phyloP scores from a whole-genome alignment of 176 grass and related monocot genomes.

The Carex cristatella region DNA sequence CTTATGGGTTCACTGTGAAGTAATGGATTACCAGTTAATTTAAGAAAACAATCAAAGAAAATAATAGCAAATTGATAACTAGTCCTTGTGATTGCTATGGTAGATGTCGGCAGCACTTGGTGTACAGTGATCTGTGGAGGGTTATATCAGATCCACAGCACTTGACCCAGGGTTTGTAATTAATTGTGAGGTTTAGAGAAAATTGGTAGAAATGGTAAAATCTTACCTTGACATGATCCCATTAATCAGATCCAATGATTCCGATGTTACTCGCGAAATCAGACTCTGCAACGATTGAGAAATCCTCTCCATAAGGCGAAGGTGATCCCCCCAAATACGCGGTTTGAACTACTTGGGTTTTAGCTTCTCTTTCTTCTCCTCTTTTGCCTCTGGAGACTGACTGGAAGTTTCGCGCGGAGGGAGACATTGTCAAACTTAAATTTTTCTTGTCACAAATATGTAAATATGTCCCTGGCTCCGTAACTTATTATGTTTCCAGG shows the following conservation, averaged over 20 bases:
- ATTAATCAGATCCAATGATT: slow-evolving; percentile 21
- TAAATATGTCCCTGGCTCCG: not conserved
- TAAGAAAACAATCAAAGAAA: not conserved
- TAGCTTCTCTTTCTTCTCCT: not conserved
- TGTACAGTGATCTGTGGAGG: not conserved
- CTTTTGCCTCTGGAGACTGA: not conserved
- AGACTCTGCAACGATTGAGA: not conserved
- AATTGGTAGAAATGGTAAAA: not conserved
- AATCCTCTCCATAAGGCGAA: slow-evolving; percentile 9
- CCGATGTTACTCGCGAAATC: slow-evolving; percentile 1
- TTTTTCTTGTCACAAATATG: not conserved
- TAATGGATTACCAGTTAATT: not conserved
- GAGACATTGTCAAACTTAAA: slow-evolving; percentile 4
- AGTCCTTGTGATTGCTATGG: not conserved
- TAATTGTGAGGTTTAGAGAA: not conserved
- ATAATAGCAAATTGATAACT: not conserved
- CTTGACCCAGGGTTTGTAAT: not conserved
- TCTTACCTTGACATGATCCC: slow-evolving; percentile 5
- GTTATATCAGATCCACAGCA: not conserved
- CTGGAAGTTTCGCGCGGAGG: slow-evolving; percentile 1
- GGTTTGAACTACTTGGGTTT: not conserved
- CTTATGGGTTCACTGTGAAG: slow-evolving; percentile 22
- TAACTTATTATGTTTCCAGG: not conserved
- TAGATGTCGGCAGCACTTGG: not conserved
- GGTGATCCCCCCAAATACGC: not conserved